Base-by-base conservation (phyloP, 768 basidiomycete species). In the Boletus edulis region DNA sequence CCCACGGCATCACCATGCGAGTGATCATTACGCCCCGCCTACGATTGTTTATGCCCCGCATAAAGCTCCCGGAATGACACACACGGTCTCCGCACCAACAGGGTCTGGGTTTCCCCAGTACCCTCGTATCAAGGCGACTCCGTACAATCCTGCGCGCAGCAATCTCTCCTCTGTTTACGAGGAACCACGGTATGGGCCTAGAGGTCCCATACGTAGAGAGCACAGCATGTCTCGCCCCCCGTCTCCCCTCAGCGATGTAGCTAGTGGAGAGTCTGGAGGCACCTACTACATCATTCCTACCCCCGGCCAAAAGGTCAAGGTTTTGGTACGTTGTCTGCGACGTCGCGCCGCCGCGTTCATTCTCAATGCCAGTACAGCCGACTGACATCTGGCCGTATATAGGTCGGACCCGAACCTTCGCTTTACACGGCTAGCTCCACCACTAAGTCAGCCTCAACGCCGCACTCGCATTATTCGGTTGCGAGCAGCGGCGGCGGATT, bases 221-320 rank as follows among this genome's bases (percentile, higher is more conserved):
- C 50, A 67, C 66, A 47, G 68, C 65, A 31, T 54, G 27, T 24
- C 63, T 14, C 71, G 72, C 18, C 75, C 75, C 17, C 78, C 76
- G 42, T 66, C 78, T 0, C 69, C 67, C 15, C 54, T 67, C 8
- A 73, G 75, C 43, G 75, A 78, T 32, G 64, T 44, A 1, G 74
- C 67, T 32, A 86, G 81, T 63, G 69, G 77, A 14, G 79, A 79
- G 37, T 86, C 86, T 5, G 85, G 81, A 20, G 82, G 85, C 65
- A 89, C 87, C 4, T 90, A 89, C 74, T 89, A 88, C 65, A 81
- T 89, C 59, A 77, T 87, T 39, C 86, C 86, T 4, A 76, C 80
- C 12, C 80, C 81, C 12, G 84, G 85, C n/a, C 86, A 87, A 65
- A 90, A 89, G 62, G 80, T 88, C 53, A 86, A 85, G 67, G 78